Evolutionary conservation across 768 basidiomycete species (phyloP).

Genomic region (Coprinopsis cinerea): DNA sequence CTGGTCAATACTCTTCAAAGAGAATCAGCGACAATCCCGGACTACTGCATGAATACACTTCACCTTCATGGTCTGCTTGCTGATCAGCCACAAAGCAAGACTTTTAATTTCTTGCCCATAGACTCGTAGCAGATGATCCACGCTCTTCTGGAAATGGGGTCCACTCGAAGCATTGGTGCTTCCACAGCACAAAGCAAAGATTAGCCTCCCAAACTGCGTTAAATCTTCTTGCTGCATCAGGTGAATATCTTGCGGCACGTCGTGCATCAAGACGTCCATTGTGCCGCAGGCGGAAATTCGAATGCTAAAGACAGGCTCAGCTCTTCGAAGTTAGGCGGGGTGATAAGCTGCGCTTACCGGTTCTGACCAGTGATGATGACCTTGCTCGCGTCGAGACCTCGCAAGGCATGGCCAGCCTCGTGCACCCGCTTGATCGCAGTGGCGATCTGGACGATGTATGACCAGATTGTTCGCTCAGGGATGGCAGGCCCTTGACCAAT

Average conservation of each 20-base stretch:
- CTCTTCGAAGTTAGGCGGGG: not conserved
- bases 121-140: constrained; percentile 65
- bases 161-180: constrained; percentile 53
- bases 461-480: constrained; percentile 84
- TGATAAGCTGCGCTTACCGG: constrained; percentile 38
- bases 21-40: not conserved
- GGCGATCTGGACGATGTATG: constrained; percentile 86
- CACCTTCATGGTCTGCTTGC: constrained; percentile 71
- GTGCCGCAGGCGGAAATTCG: constrained; percentile 86
- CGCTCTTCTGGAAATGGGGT: constrained; percentile 60
- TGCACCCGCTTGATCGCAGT: constrained; percentile 85
- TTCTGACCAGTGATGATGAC: constrained; percentile 87
- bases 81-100: constrained; percentile 68
- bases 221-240: constrained; percentile 85
- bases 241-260: constrained; percentile 53
- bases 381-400: constrained; percentile 82
- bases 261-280: constrained; percentile 79
- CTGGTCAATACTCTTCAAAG: constrained; percentile 63
- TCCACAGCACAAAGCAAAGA: constrained; percentile 74
- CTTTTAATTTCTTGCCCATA: constrained; percentile 85
- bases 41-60: constrained; percentile 7
- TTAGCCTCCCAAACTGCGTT: constrained; percentile 74
- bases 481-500: constrained; percentile 24
- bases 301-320: constrained; percentile 38
- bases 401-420: constrained; percentile 69